Conservation (phyloP, 257 asterid species). For the Solanum chiquidenum region DNA sequence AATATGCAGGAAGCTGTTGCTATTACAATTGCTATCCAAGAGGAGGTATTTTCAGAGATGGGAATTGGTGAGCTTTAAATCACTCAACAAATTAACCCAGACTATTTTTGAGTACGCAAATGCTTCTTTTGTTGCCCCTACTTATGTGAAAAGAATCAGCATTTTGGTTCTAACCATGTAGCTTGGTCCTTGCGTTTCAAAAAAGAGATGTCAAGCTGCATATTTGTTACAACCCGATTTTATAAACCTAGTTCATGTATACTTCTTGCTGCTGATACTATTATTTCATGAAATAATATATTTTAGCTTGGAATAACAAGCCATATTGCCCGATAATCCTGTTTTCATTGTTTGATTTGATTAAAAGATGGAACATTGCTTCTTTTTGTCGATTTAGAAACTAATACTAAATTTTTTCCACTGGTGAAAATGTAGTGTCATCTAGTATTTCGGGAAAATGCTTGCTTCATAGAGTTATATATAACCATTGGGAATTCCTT, state of each 20-base stretch:
- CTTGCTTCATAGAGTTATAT: background rate
- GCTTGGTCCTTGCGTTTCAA: too few relatives aligned
- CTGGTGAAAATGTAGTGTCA: background rate
- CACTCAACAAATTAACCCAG: too few relatives aligned
- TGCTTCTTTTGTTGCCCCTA: too few relatives aligned
- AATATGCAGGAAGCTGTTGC: constrained; percentile 69
- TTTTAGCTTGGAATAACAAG: background rate
- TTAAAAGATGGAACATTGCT: too few relatives aligned
- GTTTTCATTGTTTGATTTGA: background rate
- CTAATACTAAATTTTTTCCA: background rate
- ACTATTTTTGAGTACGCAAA: too few relatives aligned
- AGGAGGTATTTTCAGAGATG: constrained; percentile 75
- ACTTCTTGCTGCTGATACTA: too few relatives aligned
- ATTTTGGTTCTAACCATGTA: too few relatives aligned
- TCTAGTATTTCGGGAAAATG: background rate
- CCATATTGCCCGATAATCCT: background rate
- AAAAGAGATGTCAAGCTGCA: too few relatives aligned
- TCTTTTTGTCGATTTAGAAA: background rate
- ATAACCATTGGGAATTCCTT: background rate
- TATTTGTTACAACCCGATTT: too few relatives aligned
- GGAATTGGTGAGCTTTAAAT: constrained; percentile 53
- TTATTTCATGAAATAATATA: too few relatives aligned
- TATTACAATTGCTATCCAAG: constrained; percentile 70
- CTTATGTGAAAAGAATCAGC: background rate
- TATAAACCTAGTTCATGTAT: too few relatives aligned